Evolutionary conservation across 2,329 filamentous ascomycete species (phyloP), one percentile per base, ranked within the genome.

Genomic region (Phialocephala subalpina): DNA sequence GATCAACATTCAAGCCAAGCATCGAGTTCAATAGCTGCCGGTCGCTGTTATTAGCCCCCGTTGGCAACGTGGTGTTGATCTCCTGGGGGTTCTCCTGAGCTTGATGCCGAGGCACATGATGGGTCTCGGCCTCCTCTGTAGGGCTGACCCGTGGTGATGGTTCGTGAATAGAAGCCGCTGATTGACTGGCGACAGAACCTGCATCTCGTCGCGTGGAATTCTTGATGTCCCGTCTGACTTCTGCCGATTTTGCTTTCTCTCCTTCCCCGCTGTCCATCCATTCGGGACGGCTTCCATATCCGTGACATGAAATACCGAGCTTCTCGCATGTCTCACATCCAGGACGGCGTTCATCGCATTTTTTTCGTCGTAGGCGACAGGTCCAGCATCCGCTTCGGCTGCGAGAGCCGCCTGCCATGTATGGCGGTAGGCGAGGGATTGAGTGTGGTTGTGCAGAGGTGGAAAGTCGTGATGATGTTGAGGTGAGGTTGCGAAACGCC

Each of bases 281-380:
- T 9, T 65, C 70, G 12, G 77, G 73, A 57, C 74, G 75, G 58
- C 79, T 75, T 2, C 83, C 80, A 67, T 79, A 78, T 67, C 83
- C 87, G 67, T 85, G 75, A 72, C 87, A 90, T 12, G 80, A 81
- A 63, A 89, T 88, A 57, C 83, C 80, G 16, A 90, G 59, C 12
- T 57, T 63, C 16, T 55, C 53, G 61, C 87, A 90, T 66, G 86
- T 86, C 14, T 83, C 83, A 81, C 87, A 89, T 74, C 81, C 80
- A 60, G 86, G 86, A 61, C 82, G 80, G 70, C 84, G 84, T 77
- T 90, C 87, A 73, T 89, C 87, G 79, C 87, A 90, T 82, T 90
- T 90, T 80, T 90, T 90, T 68, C 86, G 82, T 73, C 87, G 81
- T 71, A 89, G 78, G 75, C 87, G 82, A 82, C 87, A 90, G 47